phyloP scores from a whole-genome alignment of 495 filamentous ascomycete species.

The Darksidea phi region DNA sequence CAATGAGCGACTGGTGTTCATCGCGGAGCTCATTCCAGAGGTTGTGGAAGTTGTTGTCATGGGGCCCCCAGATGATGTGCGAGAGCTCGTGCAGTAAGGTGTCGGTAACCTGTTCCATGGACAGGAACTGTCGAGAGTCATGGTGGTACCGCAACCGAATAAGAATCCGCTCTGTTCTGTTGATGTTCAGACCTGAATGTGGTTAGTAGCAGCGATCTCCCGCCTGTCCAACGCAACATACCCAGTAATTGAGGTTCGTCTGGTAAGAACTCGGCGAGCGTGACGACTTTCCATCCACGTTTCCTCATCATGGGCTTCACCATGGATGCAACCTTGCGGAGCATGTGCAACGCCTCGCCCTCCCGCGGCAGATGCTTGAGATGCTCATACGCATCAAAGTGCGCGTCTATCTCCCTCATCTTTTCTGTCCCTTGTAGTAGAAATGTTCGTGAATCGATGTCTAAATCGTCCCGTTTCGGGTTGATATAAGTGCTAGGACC shows the following conservation, averaged over 20 bases:
- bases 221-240: slow-evolving; percentile 31
- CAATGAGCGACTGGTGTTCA: slow-evolving; percentile 70
- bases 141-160: slow-evolving; percentile 76
- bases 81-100: slow-evolving; percentile 95
- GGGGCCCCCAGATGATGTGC: slow-evolving; percentile 82
- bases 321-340: slow-evolving; percentile 80
- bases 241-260: slow-evolving; percentile 71
- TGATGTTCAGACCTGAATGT: slow-evolving; percentile 67
- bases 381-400: slow-evolving; percentile 77
- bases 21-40: slow-evolving; percentile 86
- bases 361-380: slow-evolving; percentile 68
- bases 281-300: slow-evolving; percentile 73
- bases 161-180: slow-evolving; percentile 73
- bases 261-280: slow-evolving; percentile 84
- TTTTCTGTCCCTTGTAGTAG: slow-evolving; percentile 2
- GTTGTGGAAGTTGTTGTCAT: slow-evolving; percentile 77
- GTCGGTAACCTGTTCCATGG: slow-evolving; percentile 74
- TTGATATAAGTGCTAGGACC: too few relatives aligned
- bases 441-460: too few relatives aligned
- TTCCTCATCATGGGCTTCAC: slow-evolving; percentile 96
- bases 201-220: background rate
- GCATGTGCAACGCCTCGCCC: slow-evolving; percentile 74
- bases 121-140: slow-evolving; percentile 76
- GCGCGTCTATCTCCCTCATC: slow-evolving; percentile 55
- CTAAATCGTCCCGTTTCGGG: too few relatives aligned